Evolutionary conservation across 768 basidiomycete species (phyloP).

Genomic region (Rhizopogon rudus): DNA sequence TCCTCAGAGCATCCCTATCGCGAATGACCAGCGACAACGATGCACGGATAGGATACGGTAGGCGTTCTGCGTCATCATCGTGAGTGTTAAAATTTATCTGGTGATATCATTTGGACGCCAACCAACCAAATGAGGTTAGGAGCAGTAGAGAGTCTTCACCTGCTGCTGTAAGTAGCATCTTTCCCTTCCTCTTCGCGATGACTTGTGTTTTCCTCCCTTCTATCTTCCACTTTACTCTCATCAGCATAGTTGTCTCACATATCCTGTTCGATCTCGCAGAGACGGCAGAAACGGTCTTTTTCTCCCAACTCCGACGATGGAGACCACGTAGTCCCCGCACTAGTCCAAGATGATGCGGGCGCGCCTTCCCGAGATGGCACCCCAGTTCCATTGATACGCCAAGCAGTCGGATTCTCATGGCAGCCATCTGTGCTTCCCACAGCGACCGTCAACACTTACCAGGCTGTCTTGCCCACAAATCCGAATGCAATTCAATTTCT

Average conservation of each 20-base stretch:
- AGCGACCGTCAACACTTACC: conserved; percentile 25
- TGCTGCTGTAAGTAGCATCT: conserved; percentile 30
- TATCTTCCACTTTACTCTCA: neutral
- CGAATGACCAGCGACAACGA: conserved; percentile 21
- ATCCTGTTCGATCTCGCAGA: conserved; percentile 21
- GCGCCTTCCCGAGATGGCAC: conserved; percentile 40
- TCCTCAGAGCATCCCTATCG: neutral
- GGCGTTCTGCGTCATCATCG: conserved; percentile 34
- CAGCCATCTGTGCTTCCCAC: conserved; percentile 19
- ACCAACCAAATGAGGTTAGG: conserved; percentile 26
- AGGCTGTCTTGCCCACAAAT: conserved; percentile 18
- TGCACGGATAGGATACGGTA: conserved; percentile 17
- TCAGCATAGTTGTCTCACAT: neutral
- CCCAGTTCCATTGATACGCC: conserved; percentile 49
- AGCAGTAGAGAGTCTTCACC: conserved; percentile 59
- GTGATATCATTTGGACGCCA: neutral
- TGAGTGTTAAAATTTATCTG: conserved; percentile 16
- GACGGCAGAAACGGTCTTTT: conserved; percentile 42
- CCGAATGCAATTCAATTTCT: conserved; percentile 34
- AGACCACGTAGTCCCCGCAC: conserved; percentile 32
- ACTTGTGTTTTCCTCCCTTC: neutral
- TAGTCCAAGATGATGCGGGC: conserved; percentile 34
- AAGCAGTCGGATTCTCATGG: conserved; percentile 52
- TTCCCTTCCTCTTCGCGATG: neutral
- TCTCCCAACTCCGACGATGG: conserved; percentile 51